Evolutionary conservation across 2,329 filamentous ascomycete species (phyloP), one percentile per base, ranked within the genome.

Genomic region (Trichoderma sp.): DNA sequence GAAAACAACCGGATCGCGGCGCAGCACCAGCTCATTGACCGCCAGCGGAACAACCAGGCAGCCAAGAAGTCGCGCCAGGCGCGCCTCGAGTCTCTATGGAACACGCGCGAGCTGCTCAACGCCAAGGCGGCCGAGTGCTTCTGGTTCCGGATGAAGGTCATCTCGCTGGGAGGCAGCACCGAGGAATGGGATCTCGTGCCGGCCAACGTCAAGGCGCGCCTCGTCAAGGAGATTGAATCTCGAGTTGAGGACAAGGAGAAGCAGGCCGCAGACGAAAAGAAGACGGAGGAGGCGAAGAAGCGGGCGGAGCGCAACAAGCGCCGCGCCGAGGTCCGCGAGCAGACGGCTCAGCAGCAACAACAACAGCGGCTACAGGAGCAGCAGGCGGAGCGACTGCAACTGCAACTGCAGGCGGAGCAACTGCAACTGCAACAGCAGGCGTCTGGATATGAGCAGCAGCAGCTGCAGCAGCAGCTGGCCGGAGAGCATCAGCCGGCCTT

Each of bases 11-110:
- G 52, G 6, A 71, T 77, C 44, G 70, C 74, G 2, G 63, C 64
- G 3, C 58, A 68, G 21, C 68, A 69, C 9, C 71, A 73, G 64
- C 56, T 26, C 4, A 54, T 73, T 1, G 73, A 78, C 19, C 71
- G 74, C 2, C 65, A 71, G 48, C 70, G 78, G 5, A 80, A 80
- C 70, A 79, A 78, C 66, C 65, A 69, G 43, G 75, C 78, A 0
- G 78, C 78, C 26, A 77, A 75, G 67, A 75, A 77, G 61, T 76
- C 73, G 12, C 72, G 78, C 0, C 66, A 72, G 21, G 68, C 71
- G 21, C 71, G 76, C 0, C 63, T 74, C 28, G 76, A 78, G 57
- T 65, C 69, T 0, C 68, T 75, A 1, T 54, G 63, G 0, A 66
- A 70, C 12, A 69, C 69, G 7, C 69, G 69, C 2, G 19, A 34